phyloP scores from a whole-genome alignment of 1,139 yeast genomes.

The Taiozyma sp. region DNA sequence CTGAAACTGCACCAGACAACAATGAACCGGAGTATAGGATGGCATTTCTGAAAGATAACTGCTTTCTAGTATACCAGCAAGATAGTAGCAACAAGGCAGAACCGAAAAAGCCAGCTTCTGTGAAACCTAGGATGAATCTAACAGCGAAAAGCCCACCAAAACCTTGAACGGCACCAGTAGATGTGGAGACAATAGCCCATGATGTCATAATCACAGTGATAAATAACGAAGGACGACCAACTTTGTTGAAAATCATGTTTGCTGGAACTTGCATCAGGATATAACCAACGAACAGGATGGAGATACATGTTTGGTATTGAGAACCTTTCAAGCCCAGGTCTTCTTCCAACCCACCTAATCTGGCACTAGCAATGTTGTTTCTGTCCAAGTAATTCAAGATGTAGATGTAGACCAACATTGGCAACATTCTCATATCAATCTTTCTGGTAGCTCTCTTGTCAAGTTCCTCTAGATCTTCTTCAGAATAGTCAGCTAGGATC shows the following conservation, averaged over 20 bases:
- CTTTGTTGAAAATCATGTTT: conserved; percentile 38
- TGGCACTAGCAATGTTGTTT: conserved; percentile 55
- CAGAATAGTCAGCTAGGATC: not conserved
- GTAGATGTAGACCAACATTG: conserved; percentile 50
- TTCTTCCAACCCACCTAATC: conserved; percentile 49
- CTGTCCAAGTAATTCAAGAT: conserved; percentile 57
- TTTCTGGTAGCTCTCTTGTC: conserved; percentile 23
- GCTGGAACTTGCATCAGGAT: conserved; percentile 57
- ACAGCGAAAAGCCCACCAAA: conserved; percentile 37
- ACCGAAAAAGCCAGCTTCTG: conserved; percentile 49
- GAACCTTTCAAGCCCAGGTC: conserved; percentile 45
- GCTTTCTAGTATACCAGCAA: conserved; percentile 30
- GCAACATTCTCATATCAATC: conserved; percentile 48
- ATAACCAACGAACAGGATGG: conserved; percentile 57
- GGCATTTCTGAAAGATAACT: conserved; percentile 33
- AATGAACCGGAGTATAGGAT: conserved; percentile 30
- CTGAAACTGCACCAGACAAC: conserved; percentile 34
- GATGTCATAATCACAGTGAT: conserved; percentile 42
- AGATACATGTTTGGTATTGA: conserved; percentile 50
- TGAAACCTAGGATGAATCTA: conserved; percentile 40
- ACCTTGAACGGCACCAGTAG: conserved; percentile 35
- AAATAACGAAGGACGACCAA: conserved; percentile 43
- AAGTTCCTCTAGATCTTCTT: conserved; percentile 1
- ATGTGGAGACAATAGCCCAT: conserved; percentile 45
- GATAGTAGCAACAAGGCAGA: conserved; percentile 30